phyloP scores from a whole-genome alignment of 495 filamentous ascomycete genomes.

The Stereocaulon alpinum region DNA sequence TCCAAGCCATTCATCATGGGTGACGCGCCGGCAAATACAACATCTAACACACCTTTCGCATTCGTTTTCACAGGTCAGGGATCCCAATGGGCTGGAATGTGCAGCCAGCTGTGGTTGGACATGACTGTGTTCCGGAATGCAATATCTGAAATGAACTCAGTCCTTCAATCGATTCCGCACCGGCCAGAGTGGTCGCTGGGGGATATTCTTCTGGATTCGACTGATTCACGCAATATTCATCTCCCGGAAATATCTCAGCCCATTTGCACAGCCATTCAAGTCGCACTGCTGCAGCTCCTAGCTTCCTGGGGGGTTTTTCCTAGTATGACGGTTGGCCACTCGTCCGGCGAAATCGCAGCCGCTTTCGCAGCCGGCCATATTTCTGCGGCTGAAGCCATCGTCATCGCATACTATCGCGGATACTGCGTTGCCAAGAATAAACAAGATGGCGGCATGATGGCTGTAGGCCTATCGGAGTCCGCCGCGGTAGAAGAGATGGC shows the following conservation, averaged over 20 bases:
- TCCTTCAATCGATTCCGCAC: constrained; percentile 12
- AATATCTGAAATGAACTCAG: constrained; percentile 18
- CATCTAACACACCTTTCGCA: background rate
- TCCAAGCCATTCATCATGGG: too few relatives aligned
- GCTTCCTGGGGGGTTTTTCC: constrained; percentile 34
- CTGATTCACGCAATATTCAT: constrained; percentile 15
- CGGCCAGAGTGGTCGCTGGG: constrained; percentile 23
- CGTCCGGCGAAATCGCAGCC: constrained; percentile 53
- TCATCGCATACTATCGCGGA: constrained; percentile 32
- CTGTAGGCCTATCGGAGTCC: constrained; percentile 21
- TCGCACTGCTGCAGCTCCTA: constrained; percentile 39
- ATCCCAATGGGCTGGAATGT: constrained; percentile 30
- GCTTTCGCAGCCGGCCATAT: constrained; percentile 48
- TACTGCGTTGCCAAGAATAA: background rate
- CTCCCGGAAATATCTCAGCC: constrained; percentile 29
- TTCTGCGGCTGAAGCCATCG: constrained; percentile 30
- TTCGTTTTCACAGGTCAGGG: constrained; percentile 11
- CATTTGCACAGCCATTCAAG: constrained; percentile 41
- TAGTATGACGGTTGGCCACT: constrained; percentile 46
- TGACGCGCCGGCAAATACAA: too few relatives aligned
- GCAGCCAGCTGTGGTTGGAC: constrained; percentile 7
- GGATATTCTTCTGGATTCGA: constrained; percentile 19
- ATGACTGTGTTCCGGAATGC: constrained; percentile 16
- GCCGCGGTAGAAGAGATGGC: constrained; percentile 5
- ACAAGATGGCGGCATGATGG: constrained; percentile 25